A percentile compares a stretch with the other conserved stretches of the same genome.
Evolutionary conservation across 306 rosid genomes (phyloP).

Genomic region (Betula pendula): DNA sequence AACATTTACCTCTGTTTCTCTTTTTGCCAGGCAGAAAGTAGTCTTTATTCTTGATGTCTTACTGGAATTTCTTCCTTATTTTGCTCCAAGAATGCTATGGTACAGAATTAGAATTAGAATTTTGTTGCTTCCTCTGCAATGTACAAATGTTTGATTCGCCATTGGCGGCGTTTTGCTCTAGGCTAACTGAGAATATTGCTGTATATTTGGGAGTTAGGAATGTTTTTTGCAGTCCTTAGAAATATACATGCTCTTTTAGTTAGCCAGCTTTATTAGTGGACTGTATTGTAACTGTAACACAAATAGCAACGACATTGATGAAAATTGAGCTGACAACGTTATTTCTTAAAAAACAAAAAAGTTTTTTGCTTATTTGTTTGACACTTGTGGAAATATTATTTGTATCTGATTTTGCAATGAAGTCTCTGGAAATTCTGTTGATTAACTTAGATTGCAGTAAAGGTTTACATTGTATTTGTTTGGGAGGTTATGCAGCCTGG

Average conservation of each 20-base stretch:
- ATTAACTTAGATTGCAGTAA: no score
- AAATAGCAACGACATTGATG: neutral
- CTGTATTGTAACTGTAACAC: neutral
- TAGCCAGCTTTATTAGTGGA: neutral
- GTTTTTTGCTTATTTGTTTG: no score
- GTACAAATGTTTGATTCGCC: no score
- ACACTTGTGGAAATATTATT: no score
- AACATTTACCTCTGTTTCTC: neutral
- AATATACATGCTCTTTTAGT: neutral
- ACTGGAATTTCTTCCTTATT: neutral
- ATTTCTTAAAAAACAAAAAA: no score
- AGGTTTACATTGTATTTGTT: no score
- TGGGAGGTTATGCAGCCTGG: no score
- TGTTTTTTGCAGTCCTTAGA: neutral
- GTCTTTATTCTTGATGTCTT: neutral
- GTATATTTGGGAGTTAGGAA: neutral
- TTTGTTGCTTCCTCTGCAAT: neutral
- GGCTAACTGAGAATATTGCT: neutral
- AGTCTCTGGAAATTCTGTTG: no score
- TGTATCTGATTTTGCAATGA: no score
- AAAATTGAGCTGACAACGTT: no score
- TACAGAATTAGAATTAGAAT: neutral
- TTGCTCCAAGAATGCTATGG: slow-evolving; percentile 4
- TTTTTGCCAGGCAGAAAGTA: slow-evolving; percentile 25
- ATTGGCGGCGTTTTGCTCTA: no score